phyloP scores from a whole-genome alignment of 805 yeast genomes.

The Cyberlindnera petersonii region DNA sequence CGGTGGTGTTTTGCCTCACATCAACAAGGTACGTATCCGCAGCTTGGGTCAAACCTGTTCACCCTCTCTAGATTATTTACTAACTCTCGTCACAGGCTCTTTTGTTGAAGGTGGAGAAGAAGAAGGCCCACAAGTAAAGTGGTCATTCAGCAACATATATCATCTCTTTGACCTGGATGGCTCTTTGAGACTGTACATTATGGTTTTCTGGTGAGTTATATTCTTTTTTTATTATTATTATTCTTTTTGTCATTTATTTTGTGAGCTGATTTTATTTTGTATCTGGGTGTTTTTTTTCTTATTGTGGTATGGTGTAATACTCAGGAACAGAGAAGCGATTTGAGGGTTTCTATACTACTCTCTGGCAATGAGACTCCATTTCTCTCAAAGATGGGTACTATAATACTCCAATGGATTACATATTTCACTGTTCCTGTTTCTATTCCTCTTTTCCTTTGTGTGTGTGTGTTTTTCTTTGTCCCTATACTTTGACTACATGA shows the following conservation, averaged over 20 bases:
- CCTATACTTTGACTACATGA: too few relatives aligned
- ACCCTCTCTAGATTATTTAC: conserved; percentile 7
- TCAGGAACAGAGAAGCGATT: too few relatives aligned
- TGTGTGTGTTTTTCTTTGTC: too few relatives aligned
- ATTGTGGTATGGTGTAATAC: too few relatives aligned
- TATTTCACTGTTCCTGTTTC: too few relatives aligned
- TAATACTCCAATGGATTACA: too few relatives aligned
- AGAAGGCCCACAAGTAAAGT: conserved; percentile 18
- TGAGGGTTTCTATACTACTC: too few relatives aligned
- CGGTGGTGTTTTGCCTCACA: conserved; percentile 91
- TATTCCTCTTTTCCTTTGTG: too few relatives aligned
- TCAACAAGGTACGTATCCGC: conserved; percentile 25
- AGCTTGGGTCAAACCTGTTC: neutral
- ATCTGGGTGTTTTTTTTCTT: too few relatives aligned
- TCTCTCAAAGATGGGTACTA: too few relatives aligned
- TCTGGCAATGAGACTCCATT: too few relatives aligned
- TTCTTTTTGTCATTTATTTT: neutral
- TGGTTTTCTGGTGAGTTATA: conserved; percentile 6
- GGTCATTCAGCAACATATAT: neutral
- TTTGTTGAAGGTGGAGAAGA: conserved; percentile 27
- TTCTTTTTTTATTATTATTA: conserved; percentile 1
- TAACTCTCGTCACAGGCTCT: conserved; percentile 19
- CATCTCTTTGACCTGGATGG: neutral
- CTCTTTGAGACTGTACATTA: conserved; percentile 9
- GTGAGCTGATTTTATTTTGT: too few relatives aligned